These are phyloP conservation scores for Fusarium sp. DNA, from an alignment of 2,329 filamentous ascomycete species.

Conservation along the genomic window DNA sequence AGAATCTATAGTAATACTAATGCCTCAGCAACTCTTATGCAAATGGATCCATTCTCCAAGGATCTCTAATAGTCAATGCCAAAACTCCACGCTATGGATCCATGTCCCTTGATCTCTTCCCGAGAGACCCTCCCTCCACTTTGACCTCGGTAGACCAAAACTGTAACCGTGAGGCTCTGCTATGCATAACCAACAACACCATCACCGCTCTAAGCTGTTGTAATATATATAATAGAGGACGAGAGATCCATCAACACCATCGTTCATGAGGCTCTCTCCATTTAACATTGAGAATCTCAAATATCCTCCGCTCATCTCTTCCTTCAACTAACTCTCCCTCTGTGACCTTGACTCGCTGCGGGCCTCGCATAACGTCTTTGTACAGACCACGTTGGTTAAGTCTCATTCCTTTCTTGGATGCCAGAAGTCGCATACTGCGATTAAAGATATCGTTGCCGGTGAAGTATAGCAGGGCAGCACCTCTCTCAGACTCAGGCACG, in stretches of 20 bases:
- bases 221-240: neutral
- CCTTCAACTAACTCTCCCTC: slow-evolving; percentile 80
- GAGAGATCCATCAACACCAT: slow-evolving; percentile 69
- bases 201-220: neutral
- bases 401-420: slow-evolving; percentile 82
- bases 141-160: slow-evolving; percentile 37
- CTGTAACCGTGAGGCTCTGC: slow-evolving; percentile 23
- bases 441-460: slow-evolving; percentile 97
- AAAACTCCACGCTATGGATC: slow-evolving; percentile 27
- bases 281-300: slow-evolving; percentile 82
- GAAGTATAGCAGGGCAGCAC: slow-evolving; percentile 92
- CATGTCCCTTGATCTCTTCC: slow-evolving; percentile 15
- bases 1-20: neutral
- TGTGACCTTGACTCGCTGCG: slow-evolving; percentile 67
- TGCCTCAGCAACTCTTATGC: neutral
- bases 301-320: slow-evolving; percentile 80
- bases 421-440: slow-evolving; percentile 82
- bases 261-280: slow-evolving; percentile 83
- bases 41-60: neutral
- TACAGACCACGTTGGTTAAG: slow-evolving; percentile 88
- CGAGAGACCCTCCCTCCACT: slow-evolving; percentile 30
- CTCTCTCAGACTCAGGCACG: slow-evolving; percentile 81
- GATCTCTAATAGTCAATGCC: slow-evolving; percentile 10
- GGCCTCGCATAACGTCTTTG: slow-evolving; percentile 72
- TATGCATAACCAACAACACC: neutral